Percentiles rank a stretch among this genome's conserved stretches.
Conservation (phyloP, 2,329 filamentous ascomycete genomes). For the Alternaria sp. region DNA sequence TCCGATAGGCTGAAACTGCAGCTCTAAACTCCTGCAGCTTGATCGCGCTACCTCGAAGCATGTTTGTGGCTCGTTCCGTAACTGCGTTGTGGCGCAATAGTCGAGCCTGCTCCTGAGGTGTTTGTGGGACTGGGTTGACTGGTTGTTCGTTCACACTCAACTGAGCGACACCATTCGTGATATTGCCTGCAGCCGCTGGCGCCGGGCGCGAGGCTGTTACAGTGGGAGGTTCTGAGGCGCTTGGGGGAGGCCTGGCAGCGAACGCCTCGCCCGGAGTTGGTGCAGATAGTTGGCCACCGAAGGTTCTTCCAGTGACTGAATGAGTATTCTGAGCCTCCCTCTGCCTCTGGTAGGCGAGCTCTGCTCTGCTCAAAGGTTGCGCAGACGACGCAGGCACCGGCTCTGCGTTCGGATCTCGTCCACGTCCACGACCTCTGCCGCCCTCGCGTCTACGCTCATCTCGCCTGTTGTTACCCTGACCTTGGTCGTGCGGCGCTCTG, state of each 20-base stretch:
- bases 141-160: constrained; percentile 46
- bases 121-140: constrained; percentile 44
- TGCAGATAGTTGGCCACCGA: constrained; percentile 82
- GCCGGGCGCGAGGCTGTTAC: constrained; percentile 50
- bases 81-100: constrained; percentile 83
- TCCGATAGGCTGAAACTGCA: constrained; percentile 80
- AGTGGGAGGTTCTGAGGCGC: constrained; percentile 47
- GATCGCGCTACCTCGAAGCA: constrained; percentile 77
- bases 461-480: constrained; percentile 51
- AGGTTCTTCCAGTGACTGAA: constrained; percentile 78
- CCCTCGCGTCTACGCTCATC: constrained; percentile 52
- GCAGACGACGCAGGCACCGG: constrained; percentile 77
- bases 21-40: constrained; percentile 82
- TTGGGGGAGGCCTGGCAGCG: constrained; percentile 58
- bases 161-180: constrained; percentile 30
- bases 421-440: constrained; percentile 67
- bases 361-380: constrained; percentile 82
- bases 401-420: constrained; percentile 87
- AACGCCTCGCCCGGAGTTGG: constrained; percentile 53
- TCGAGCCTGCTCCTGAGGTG: constrained; percentile 82
- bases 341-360: constrained; percentile 89
- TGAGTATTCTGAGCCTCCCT: constrained; percentile 90
- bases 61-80: constrained; percentile 80
- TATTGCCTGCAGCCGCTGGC: constrained; percentile 21
- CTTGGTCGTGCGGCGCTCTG: constrained; percentile 72